Percentiles rank a stretch among this genome's conserved stretches.
Evolutionary conservation across 352 stramenopile species (phyloP).

Genomic region (Phytophthora multivora): DNA sequence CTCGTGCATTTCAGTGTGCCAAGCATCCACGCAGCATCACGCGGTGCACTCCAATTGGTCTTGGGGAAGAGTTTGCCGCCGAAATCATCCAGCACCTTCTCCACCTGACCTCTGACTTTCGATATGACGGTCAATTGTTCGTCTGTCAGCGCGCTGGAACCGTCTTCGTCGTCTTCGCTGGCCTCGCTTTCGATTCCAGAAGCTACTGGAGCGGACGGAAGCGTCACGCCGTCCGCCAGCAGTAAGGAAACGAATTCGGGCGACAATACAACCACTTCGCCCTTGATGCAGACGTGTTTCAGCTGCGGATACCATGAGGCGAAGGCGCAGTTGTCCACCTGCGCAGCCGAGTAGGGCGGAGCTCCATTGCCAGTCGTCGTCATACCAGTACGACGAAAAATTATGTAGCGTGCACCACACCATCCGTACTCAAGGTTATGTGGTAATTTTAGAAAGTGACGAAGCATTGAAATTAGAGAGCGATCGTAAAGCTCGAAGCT

Average conservation of each 20-base stretch:
- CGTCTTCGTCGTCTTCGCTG: conserved; percentile 28
- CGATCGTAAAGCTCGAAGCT: background rate
- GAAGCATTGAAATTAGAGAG: conserved; percentile 9
- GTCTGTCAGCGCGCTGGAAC: conserved; percentile 26
- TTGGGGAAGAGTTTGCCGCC: conserved; percentile 87
- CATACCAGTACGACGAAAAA: background rate
- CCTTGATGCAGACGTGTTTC: conserved; percentile 67
- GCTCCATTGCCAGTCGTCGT: conserved; percentile 4
- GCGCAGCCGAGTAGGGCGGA: conserved; percentile 60
- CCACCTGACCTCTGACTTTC: conserved; percentile 60
- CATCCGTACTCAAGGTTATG: background rate
- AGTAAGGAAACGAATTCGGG: conserved; percentile 63
- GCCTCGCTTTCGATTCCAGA: conserved; percentile 30
- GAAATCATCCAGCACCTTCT: conserved; percentile 65
- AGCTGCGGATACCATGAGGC: conserved; percentile 69
- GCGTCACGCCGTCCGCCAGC: conserved; percentile 69
- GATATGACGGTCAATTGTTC: conserved; percentile 34
- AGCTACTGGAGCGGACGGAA: conserved; percentile 36
- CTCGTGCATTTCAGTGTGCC: conserved; percentile 74
- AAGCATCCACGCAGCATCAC: conserved; percentile 94
- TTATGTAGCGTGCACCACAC: conserved; percentile 5
- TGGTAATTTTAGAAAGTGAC: conserved; percentile 11
- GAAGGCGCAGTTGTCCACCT: conserved; percentile 87
- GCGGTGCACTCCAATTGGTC: conserved; percentile 94
- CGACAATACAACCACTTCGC: conserved; percentile 56